A percentile compares a stretch with the other conserved stretches of the same genome.
Evolutionary conservation across 116 monocot species (phyloP).

Genomic region (Dioscorea cayenensis): DNA sequence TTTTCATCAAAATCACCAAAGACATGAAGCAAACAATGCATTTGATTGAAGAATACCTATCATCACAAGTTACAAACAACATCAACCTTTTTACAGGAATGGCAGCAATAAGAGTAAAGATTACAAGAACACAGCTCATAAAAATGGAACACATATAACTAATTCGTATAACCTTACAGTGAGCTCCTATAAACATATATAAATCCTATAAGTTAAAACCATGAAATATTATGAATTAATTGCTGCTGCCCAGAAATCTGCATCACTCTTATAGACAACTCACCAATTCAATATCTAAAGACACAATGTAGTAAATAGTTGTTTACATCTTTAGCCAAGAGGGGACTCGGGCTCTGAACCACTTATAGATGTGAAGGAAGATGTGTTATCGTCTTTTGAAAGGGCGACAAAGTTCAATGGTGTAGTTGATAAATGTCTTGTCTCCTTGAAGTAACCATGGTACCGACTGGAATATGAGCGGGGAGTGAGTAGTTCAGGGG

Average conservation of each 20-base stretch:
- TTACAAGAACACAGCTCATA: not conserved
- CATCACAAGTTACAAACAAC: not conserved
- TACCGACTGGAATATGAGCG: conserved; percentile 73
- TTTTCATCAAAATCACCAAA: too few relatives aligned
- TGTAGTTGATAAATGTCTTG: conserved; percentile 35
- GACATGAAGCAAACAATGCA: too few relatives aligned
- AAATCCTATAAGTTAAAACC: not conserved
- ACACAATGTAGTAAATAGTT: not conserved
- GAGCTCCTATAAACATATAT: not conserved
- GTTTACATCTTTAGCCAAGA: conserved; percentile 4
- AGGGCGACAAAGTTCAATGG: conserved; percentile 59
- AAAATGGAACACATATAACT: not conserved
- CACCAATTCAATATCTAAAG: not conserved
- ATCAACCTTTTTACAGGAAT: not conserved
- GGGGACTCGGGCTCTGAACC: conserved; percentile 66
- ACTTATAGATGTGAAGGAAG: conserved; percentile 63
- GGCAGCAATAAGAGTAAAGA: not conserved
- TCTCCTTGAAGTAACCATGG: conserved; percentile 66
- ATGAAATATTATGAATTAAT: not conserved
- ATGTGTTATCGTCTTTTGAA: conserved; percentile 53
- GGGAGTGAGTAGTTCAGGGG: conserved; percentile 77
- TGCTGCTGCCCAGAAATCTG: not conserved
- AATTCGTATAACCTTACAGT: not conserved
- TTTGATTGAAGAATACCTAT: not conserved
- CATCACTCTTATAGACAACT: not conserved